A percentile compares a stretch with the other conserved stretches of the same genome.
Evolutionary conservation across 148 eudicot species (phyloP).

Genomic region (Polygonum maritimum): DNA sequence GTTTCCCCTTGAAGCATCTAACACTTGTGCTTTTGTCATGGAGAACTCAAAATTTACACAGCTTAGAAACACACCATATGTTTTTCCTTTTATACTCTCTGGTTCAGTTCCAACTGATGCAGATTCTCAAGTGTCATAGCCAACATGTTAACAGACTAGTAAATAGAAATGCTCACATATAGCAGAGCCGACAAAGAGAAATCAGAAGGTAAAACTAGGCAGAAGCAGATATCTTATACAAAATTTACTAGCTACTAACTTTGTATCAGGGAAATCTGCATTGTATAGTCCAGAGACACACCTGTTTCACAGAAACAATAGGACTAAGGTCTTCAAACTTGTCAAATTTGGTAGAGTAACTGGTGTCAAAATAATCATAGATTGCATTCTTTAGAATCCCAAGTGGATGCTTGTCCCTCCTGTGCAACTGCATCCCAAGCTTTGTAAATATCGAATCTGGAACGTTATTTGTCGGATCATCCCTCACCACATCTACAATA

Average conservation of each 20-base stretch:
- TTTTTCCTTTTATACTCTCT: neutral
- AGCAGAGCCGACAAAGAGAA: neutral
- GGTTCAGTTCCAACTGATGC: neutral
- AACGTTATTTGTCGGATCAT: constrained; percentile 90
- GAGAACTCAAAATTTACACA: neutral
- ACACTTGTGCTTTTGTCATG: neutral
- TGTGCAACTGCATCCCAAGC: constrained; percentile 92
- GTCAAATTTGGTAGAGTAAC: constrained; percentile 56
- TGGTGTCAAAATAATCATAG: constrained; percentile 67
- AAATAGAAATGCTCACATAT: neutral
- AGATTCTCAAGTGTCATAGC: neutral
- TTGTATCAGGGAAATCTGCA: neutral
- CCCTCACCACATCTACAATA: constrained; percentile 72
- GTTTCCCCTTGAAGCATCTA: neutral
- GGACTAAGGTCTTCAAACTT: constrained; percentile 85
- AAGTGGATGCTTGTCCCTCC: constrained; percentile 70
- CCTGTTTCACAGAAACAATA: constrained; percentile 53
- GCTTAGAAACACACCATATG: neutral
- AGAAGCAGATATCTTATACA: neutral
- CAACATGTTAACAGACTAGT: neutral
- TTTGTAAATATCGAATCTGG: constrained; percentile 82
- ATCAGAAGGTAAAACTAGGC: neutral
- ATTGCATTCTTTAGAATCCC: constrained; percentile 94
- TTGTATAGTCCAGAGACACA: constrained; percentile 8
- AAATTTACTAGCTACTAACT: neutral